Evolutionary conservation across 2,329 filamentous ascomycete genomes (phyloP).

Genomic region (Aureobasidium zeae): DNA sequence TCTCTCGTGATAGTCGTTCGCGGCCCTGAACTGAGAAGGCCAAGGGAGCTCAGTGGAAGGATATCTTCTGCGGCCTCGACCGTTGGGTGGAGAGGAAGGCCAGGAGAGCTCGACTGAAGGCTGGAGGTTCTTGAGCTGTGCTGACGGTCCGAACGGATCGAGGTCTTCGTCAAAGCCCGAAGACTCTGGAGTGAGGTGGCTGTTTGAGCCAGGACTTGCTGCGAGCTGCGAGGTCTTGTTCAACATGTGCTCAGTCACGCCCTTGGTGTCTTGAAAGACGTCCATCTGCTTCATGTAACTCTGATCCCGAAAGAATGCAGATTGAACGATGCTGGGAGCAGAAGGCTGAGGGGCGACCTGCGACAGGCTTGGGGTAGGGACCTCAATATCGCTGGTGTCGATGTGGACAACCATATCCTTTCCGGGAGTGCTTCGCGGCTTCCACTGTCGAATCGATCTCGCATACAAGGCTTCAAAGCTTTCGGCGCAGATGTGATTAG

Average conservation of each 20-base stretch:
- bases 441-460: conserved; percentile 42
- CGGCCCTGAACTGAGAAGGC: neutral
- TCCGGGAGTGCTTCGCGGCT: conserved; percentile 27
- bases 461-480: conserved; percentile 44
- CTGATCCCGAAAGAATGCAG: neutral
- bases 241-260: neutral
- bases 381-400: conserved; percentile 8
- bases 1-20: too few species aligned
- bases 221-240: neutral
- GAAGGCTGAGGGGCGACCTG: conserved; percentile 2
- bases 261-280: neutral
- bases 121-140: neutral
- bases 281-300: neutral
- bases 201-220: neutral
- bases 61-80: neutral
- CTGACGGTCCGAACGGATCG: neutral
- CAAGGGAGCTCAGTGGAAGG: conserved; percentile 8
- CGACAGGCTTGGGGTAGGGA: neutral
- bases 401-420: neutral
- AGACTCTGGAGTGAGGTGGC: neutral
- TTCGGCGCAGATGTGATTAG: conserved; percentile 37
- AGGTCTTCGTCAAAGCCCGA: neutral
- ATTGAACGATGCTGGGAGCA: neutral
- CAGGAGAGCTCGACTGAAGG: neutral
- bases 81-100: conserved; percentile 9